phyloP scores from a whole-genome alignment of 768 basidiomycete species.

The Ramaria sp. region DNA sequence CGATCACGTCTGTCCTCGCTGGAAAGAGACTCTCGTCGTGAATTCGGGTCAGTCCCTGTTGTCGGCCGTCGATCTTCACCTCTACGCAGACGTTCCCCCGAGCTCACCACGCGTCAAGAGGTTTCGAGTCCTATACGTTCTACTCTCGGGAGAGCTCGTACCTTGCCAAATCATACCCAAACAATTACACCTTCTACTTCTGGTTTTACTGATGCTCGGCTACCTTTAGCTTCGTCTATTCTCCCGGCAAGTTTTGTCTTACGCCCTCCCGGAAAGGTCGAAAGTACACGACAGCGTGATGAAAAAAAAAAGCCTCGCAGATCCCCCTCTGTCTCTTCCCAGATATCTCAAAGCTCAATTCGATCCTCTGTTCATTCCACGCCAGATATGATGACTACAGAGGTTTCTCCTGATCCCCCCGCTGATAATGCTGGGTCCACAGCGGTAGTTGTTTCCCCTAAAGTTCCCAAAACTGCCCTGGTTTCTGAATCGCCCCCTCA shows the following conservation, averaged over 20 bases:
- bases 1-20: background rate
- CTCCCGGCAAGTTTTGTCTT: background rate
- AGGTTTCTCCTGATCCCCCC: background rate
- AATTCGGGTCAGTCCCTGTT: background rate
- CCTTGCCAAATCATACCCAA: background rate
- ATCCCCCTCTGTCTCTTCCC: background rate
- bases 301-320: background rate
- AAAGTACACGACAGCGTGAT: background rate
- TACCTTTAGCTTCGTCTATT: background rate
- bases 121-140: background rate
- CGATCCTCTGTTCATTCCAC: conserved; percentile 5
- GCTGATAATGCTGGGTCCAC: background rate
- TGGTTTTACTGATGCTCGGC: background rate
- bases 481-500: background rate
- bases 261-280: background rate
- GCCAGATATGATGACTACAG: background rate
- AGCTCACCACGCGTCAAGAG: background rate
- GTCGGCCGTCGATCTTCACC: background rate
- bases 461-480: background rate
- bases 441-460: background rate
- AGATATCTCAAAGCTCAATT: conserved; percentile 1
- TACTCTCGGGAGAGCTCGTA: background rate
- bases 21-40: background rate
- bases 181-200: background rate
- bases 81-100: background rate